A percentile compares a stretch with the other conserved stretches of the same genome.
These are phyloP conservation scores for Peterozyma toletana DNA, from an alignment of 805 yeast genomes.

Conservation along the genomic window DNA sequence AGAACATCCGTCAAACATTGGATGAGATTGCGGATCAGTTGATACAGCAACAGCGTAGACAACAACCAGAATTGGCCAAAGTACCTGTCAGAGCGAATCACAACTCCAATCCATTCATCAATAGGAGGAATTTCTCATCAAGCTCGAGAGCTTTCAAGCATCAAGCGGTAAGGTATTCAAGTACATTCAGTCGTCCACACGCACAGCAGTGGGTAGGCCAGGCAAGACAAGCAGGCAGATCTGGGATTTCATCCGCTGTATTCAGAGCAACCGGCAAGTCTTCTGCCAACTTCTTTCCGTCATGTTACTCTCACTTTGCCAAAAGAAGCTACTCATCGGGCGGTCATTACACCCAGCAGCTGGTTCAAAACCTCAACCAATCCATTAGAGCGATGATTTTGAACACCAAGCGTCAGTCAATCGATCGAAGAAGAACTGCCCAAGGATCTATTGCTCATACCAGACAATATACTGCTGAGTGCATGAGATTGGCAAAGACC, in stretches of 20 bases:
- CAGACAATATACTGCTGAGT: constrained; percentile 20
- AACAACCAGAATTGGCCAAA: neutral
- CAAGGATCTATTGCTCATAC: constrained; percentile 9
- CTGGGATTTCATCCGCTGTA: too few relatives aligned
- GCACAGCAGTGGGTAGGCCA: too few relatives aligned
- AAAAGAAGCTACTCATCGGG: constrained; percentile 30
- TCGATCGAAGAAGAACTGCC: constrained; percentile 2
- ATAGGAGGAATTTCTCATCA: constrained; percentile 9
- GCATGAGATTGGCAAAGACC: constrained; percentile 25
- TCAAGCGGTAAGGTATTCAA: constrained; percentile 6
- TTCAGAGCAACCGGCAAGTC: too few relatives aligned
- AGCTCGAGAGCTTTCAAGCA: constrained; percentile 19
- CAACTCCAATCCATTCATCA: constrained; percentile 12
- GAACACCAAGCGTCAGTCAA: neutral
- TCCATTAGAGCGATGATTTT: constrained; percentile 28
- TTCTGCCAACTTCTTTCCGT: too few relatives aligned
- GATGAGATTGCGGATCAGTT: constrained; percentile 37
- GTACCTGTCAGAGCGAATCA: neutral
- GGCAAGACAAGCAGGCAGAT: too few relatives aligned
- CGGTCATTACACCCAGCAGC: constrained; percentile 40
- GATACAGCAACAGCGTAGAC: constrained; percentile 13
- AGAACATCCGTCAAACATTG: constrained; percentile 37
- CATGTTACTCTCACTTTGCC: constrained; percentile 27
- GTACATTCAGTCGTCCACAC: constrained; percentile 10
- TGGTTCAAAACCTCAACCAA: constrained; percentile 49